Evolutionary conservation across 2,329 filamentous ascomycete genomes (phyloP), one percentile per base, ranked within the genome.

Genomic region (Cladorrhinum sp.): DNA sequence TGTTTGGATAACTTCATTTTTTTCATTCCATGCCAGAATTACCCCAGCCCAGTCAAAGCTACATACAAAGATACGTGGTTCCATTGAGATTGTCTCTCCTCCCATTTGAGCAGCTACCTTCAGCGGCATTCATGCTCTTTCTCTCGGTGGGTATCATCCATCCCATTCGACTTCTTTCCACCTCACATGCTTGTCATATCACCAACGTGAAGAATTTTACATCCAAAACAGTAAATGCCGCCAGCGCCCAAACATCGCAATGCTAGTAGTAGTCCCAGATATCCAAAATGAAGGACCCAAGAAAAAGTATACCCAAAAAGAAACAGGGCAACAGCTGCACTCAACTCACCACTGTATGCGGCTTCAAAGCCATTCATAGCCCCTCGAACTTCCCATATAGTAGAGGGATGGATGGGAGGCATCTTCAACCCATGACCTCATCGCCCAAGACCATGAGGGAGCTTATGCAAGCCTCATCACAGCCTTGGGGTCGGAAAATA

Each of bases 401-500:
- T n/a, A n/a, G n/a, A n/a, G n/a, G n/a, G n/a, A n/a, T n/a, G n/a
- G n/a, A n/a, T n/a, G n/a, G n/a, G n/a, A n/a, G n/a, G n/a, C n/a
- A n/a, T n/a, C n/a, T n/a, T n/a, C n/a, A n/a, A n/a, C 36, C 14
- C 36, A 42, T 30, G 26, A 30, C 26, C 26, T 4, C 26, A 36
- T 16, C 12, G 14, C 33, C 33, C 33, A 9, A 36, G 14, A 36
- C 33, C 8, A 16, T 9, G 9, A 28, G 4, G 4, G 33, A 36
- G 12, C 33, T 36, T 20, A 46, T 46, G 42, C 42, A 46, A 46
- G 42, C n/a, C 16, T 21, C 42, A 16, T 5, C 26, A 21, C 33
- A 36, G 33, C 51, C n/a, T 49, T 57, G 54, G 54, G 36, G 39
- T 57, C 39, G 24, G 54, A 57, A 57, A 49, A 57, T 4, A 46